Evolutionary conservation across 257 asterid species (phyloP), one percentile per base, ranked within the genome.

Genomic region (Knoxia roxburghii): DNA sequence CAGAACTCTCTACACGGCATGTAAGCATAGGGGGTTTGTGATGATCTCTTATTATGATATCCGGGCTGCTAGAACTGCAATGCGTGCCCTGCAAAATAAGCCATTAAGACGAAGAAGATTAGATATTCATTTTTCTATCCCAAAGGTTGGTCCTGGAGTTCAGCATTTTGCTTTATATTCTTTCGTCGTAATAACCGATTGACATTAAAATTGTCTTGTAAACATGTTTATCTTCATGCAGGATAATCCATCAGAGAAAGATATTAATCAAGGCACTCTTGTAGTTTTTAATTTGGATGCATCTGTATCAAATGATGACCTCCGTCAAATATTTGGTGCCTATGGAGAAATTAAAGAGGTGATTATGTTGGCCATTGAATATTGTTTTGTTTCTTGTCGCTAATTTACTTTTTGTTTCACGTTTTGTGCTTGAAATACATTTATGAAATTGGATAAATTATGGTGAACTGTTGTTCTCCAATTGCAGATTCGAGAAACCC

Each of bases 321-420:
- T 94, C 71, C 93, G 89, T 72, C 95, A 85, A 71, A 94, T 90
- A 67, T 94, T 94, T 75, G 97, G 99, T 74, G 85, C 85, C 76
- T 88, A 90, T 78, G 99, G 99, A 54, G 97, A 94, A 87, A 88
- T 94, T 73, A 94, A 94, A 83, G 99, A 94, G 97, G 99, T 94
- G 65, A n/a, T 45, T 7, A 21, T 71, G 61, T 71, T 50, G 32
- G 54, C 73, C 59, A 55, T 32, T 72, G 48, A 43, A 23, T 40
- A n/a, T 45, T 65, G 10, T 26, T 33, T 4, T 41, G n/a, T 26
- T 35, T 37, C 30, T 51, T 37, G 45, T 54, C 29, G 15, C 41
- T 64, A 30, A 32, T 50, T 60, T 18, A 61, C 15, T 73, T 54
- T 68, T 51, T 65, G 7, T 48, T 20, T 27, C 55, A 7, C 45